Conservation (phyloP, 257 asterid species). For the Scutellaria barbata region DNA sequence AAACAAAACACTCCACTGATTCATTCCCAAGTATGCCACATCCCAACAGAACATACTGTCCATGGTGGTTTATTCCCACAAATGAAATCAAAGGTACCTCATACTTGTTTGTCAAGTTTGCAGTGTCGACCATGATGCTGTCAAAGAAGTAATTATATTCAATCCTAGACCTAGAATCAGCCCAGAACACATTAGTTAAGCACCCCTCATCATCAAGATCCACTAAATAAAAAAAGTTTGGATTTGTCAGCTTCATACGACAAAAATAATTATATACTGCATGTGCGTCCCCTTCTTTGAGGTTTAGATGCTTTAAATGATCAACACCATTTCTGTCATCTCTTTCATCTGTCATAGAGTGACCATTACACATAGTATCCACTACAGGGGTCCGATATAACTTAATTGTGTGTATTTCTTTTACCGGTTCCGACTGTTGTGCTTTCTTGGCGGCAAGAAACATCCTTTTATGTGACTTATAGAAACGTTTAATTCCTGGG, state of each 20-base stretch:
- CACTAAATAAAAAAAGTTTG: conserved; percentile 58
- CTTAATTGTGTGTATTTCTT: conserved; percentile 64
- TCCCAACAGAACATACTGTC: conserved; percentile 59
- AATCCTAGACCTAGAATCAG: conserved; percentile 63
- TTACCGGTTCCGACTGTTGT: conserved; percentile 43
- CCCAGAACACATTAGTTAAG: conserved; percentile 61
- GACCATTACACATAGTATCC: conserved; percentile 40
- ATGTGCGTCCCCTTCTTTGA: conserved; percentile 61
- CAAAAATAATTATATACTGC: conserved; percentile 61
- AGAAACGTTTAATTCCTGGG: conserved; percentile 62
- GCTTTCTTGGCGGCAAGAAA: conserved; percentile 47
- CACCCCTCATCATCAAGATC: conserved; percentile 63
- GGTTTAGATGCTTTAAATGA: conserved; percentile 51
- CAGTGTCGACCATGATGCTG: conserved; percentile 57
- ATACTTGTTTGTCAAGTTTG: conserved; percentile 55
- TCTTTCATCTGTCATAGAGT: conserved; percentile 37
- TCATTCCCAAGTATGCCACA: conserved; percentile 69
- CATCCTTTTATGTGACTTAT: conserved; percentile 66
- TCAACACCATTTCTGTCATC: conserved; percentile 33
- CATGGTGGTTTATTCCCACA: conserved; percentile 70
- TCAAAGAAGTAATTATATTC: conserved; percentile 57
- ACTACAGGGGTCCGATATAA: conserved; percentile 44
- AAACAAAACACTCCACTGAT: conserved; percentile 53
- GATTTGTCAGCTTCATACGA: conserved; percentile 64
- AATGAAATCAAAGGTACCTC: conserved; percentile 63